Evolutionary conservation across 1,284 basidiomycete species (phyloP), one percentile per base, ranked within the genome.

Genomic region (Ganoderma boninense): DNA sequence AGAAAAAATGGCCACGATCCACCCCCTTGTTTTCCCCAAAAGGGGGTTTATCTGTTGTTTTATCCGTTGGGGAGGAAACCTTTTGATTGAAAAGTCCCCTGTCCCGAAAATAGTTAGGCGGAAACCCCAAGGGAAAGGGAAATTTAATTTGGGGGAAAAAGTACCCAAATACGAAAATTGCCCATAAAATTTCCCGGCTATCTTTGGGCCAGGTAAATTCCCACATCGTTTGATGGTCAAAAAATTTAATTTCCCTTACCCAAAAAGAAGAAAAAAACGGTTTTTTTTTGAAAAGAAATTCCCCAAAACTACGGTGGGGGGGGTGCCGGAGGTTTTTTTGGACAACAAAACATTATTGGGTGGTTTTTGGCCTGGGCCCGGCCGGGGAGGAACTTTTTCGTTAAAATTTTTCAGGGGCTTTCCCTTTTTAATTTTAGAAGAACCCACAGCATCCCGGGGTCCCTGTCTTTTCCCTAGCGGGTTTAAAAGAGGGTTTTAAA

Each of bases 1-100:
- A 99, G 84, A n/a, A 62, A 99, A 94, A 77, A 99, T 95, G 4
- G 95, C 89, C 18, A 95, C 92, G 66, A 98, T 91, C 97, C 97
- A 99, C 67, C 90, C 88, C 77, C n/a, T n/a, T n/a, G n/a, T 97
- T 95, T 77, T 98, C 95, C 71, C 90, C 88, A 0, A n/a, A n/a
- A n/a, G n/a, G 95, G 85, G 0, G 95, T 96, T 35, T 91, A 85
- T 61, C 89, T 87, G 75, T 94, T 93, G 77, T n/a, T 95, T 95
- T 16, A 97, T 84, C 11, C 89, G 86, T 69, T 92, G n/a, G n/a
- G 90, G 67, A 97, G 79, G 38, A 96, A n/a, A n/a, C n/a, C 89
- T 62, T 88, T 91, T 0, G 91, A 87, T 76, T 96, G 94, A 10
- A 89, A 78, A 29, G n/a, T n/a, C 93, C 90, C 46, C 95, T 97